Percentiles rank a stretch among this genome's conserved stretches.
phyloP scores from a whole-genome alignment of 2,329 filamentous ascomycete genomes.

The Clarireedia homoeocarpa region DNA sequence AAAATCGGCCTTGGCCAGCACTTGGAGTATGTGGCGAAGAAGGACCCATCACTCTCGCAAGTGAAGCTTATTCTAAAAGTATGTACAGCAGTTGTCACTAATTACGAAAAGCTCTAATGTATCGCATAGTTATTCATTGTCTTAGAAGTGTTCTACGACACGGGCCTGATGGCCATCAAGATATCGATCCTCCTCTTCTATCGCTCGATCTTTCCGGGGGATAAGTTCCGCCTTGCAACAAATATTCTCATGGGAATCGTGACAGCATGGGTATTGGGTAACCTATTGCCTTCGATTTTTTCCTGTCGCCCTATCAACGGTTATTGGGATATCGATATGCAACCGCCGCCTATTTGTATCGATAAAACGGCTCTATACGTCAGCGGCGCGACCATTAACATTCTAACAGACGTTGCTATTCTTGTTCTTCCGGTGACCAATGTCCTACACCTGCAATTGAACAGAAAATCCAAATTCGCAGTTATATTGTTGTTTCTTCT shows the following conservation, averaged over 20 bases:
- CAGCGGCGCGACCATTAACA: not conserved
- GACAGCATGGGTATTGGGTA: not conserved
- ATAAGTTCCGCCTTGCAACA: not conserved
- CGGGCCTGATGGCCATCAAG: not conserved
- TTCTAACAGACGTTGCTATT: not conserved
- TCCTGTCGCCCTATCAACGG: not conserved
- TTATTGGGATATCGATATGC: not conserved
- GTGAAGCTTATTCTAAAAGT: not conserved
- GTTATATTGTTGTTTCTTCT: not conserved
- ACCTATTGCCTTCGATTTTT: not conserved
- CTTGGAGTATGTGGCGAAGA: not conserved
- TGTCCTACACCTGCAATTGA: not conserved
- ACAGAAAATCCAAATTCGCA: not conserved
- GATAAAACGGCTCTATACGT: not conserved
- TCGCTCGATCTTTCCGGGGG: not conserved
- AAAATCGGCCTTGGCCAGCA: not conserved
- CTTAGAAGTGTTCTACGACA: not conserved
- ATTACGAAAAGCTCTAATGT: not conserved
- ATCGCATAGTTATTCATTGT: not conserved
- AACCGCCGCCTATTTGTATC: not conserved
- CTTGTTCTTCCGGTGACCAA: not conserved
- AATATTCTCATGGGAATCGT: not conserved
- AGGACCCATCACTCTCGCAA: not conserved
- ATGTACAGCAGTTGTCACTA: not conserved
- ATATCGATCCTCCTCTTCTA: not conserved